A percentile compares a stretch with the other conserved stretches of the same genome.
Conservation (phyloP, 345 rosid genomes). For the Eucalyptus cladocalyx region DNA sequence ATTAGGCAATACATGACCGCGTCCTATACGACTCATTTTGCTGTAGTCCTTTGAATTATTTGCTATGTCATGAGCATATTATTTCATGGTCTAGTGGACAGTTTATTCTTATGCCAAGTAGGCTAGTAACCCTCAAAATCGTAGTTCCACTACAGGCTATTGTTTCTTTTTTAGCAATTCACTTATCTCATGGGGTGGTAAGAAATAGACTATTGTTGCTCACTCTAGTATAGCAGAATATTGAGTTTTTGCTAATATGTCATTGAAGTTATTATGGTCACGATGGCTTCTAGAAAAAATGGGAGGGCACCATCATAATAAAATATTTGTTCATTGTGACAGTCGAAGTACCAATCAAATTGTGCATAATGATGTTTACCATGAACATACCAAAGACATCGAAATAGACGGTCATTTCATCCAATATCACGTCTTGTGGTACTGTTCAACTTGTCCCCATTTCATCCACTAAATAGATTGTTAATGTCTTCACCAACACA, state of each 20-base stretch:
- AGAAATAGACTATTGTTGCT: background rate
- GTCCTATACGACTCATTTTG: background rate
- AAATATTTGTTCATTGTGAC: background rate
- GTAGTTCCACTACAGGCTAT: rapidly evolving
- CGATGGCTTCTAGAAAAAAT: background rate
- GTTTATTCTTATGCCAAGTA: background rate
- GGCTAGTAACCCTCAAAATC: background rate
- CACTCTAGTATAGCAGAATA: background rate
- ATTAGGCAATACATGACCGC: background rate
- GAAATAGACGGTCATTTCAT: background rate
- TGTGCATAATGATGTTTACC: background rate
- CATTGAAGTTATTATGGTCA: background rate
- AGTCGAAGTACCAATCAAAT: background rate
- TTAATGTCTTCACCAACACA: no score
- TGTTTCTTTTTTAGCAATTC: background rate
- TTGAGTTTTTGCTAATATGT: no score
- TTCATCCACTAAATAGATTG: background rate
- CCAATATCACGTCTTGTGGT: rapidly evolving
- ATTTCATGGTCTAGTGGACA: background rate
- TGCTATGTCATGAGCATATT: background rate
- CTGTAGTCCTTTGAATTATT: background rate
- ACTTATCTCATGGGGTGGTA: background rate
- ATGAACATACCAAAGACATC: no score
- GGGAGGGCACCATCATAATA: rapidly evolving
- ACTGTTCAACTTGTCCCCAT: background rate